These are phyloP conservation scores for Microbotryum intermedium DNA, from an alignment of 1,284 basidiomycete genomes.

Conservation along the genomic window DNA sequence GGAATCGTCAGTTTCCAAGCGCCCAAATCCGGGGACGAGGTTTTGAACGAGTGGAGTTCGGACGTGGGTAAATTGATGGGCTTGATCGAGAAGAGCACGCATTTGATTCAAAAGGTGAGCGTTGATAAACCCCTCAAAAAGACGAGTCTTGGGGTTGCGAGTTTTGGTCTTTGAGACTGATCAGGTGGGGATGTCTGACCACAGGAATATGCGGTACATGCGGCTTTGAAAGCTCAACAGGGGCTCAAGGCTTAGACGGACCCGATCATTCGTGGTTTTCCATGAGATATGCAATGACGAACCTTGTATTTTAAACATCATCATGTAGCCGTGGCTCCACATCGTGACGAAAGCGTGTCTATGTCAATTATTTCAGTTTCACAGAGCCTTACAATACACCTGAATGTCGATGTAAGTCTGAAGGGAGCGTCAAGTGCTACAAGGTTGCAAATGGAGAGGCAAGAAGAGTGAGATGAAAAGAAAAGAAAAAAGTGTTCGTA, in stretches of 20 bases:
- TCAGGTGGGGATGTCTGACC: background rate
- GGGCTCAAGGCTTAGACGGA: background rate
- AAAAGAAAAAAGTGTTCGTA: too few species aligned
- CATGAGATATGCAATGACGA: too few species aligned
- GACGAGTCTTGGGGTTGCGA: too few species aligned
- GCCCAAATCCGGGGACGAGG: slow-evolving; percentile 62
- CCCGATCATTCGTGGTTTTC: background rate
- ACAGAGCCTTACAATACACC: too few species aligned
- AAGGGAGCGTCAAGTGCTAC: too few species aligned
- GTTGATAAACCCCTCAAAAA: background rate
- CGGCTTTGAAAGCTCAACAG: slow-evolving; percentile 31
- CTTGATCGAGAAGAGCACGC: slow-evolving; percentile 47
- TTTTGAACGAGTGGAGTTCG: slow-evolving; percentile 92
- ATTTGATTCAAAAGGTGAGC: slow-evolving; percentile 46
- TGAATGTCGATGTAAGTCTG: too few species aligned
- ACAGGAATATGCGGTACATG: slow-evolving; percentile 37
- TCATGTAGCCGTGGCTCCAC: too few species aligned
- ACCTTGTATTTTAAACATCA: too few species aligned
- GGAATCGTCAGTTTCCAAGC: slow-evolving; percentile 74
- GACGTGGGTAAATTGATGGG: slow-evolving; percentile 77
- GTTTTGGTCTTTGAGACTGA: background rate
- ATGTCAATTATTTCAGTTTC: too few species aligned
- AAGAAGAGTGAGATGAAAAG: too few species aligned
- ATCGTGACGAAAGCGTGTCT: too few species aligned
- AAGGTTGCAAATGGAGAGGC: too few species aligned